Evolutionary conservation across 1,284 basidiomycete species (phyloP).

Genomic region (Apiotrichum laibachii): DNA sequence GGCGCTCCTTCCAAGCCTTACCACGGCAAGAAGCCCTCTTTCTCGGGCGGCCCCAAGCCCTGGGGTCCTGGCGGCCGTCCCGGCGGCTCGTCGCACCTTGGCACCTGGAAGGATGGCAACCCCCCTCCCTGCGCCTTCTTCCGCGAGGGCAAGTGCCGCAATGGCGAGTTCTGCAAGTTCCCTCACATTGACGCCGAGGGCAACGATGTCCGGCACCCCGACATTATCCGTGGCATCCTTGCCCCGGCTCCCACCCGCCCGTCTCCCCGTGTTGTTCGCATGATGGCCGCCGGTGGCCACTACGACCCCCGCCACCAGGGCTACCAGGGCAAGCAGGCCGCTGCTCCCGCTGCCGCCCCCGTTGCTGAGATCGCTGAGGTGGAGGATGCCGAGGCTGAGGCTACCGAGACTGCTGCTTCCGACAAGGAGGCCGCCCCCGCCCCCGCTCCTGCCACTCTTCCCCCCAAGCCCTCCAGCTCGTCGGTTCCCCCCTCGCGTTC

Average conservation of each 20-base stretch:
- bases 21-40: conserved; percentile 49
- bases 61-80: conserved; percentile 24
- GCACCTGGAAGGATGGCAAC: conserved; percentile 50
- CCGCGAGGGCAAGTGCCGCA: conserved; percentile 49
- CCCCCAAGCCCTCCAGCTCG: conserved; percentile 33
- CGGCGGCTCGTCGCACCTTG: conserved; percentile 31
- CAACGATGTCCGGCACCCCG: conserved; percentile 49
- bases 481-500: conserved; percentile 34
- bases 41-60: conserved; percentile 43
- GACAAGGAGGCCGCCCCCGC: conserved; percentile 11
- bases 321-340: conserved; percentile 11
- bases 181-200: conserved; percentile 49
- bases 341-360: conserved; percentile 5
- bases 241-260: conserved; percentile 38
- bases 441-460: conserved; percentile 22
- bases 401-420: conserved; percentile 3
- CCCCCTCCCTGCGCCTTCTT: conserved; percentile 51
- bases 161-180: conserved; percentile 52
- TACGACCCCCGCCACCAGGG: conserved; percentile 38
- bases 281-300: conserved; percentile 24
- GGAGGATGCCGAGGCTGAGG: neutral
- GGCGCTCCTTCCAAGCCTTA: conserved; percentile 25
- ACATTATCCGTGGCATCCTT: conserved; percentile 46
- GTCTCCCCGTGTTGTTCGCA: conserved; percentile 28
- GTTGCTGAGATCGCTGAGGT: conserved; percentile 13